These are phyloP conservation scores for Triticum dicoccoides DNA, from an alignment of 176 grass and related monocot species.

Conservation along the genomic window DNA sequence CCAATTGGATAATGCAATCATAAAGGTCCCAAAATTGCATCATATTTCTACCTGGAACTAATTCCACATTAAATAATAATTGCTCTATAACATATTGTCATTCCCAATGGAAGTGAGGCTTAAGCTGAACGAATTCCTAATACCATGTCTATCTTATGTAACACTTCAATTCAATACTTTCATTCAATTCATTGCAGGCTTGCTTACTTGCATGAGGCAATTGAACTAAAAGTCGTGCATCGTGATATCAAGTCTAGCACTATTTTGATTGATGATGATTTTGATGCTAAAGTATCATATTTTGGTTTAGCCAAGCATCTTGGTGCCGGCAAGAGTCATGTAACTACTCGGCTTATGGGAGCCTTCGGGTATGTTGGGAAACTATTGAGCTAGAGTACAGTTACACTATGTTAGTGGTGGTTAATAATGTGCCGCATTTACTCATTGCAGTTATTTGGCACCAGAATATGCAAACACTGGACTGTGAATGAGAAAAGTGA, in stretches of 20 bases:
- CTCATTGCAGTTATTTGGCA: constrained; percentile 66
- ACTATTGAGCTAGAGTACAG: neutral
- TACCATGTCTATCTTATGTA: constrained; percentile 10
- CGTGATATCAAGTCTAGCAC: constrained; percentile 85
- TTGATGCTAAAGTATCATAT: constrained; percentile 79
- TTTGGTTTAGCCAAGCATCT: constrained; percentile 85
- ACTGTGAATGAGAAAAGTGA: constrained; percentile 81
- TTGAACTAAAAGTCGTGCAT: constrained; percentile 84
- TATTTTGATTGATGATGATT: constrained; percentile 83
- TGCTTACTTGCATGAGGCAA: constrained; percentile 84
- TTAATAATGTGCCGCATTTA: constrained; percentile 17
- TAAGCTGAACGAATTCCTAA: constrained; percentile 3
- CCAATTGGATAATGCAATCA: neutral
- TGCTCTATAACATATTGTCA: neutral
- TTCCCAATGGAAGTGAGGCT: neutral
- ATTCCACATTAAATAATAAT: constrained; percentile 17
- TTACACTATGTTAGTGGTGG: neutral
- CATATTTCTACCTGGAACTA: neutral
- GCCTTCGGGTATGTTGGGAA: constrained; percentile 68
- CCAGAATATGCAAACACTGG: constrained; percentile 90
- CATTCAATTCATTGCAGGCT: constrained; percentile 45
- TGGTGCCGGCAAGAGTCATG: constrained; percentile 86
- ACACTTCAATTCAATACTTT: neutral
- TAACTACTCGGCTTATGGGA: constrained; percentile 87
- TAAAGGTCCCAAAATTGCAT: neutral